Conservation (phyloP, 2,329 filamentous ascomycete genomes). For the Pestalotiopsis sp. region DNA sequence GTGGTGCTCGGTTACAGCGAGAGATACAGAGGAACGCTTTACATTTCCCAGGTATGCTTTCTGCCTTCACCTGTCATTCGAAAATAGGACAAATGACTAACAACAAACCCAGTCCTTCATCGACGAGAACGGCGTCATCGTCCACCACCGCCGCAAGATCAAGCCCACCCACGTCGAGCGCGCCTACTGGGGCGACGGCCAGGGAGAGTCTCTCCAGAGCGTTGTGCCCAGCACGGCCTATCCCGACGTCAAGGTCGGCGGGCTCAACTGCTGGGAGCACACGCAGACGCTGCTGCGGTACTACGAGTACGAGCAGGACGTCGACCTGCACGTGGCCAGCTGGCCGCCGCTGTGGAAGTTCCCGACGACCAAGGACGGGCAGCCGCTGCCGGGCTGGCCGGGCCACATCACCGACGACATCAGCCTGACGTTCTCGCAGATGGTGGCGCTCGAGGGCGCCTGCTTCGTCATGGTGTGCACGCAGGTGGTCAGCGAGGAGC, state of each 20-base stretch:
- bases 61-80: not conserved
- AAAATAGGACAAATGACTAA: not conserved
- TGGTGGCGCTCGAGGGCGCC: not conserved
- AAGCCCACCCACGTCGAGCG: slow-evolving; percentile 54
- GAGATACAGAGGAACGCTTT: slow-evolving; percentile 37
- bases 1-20: slow-evolving; percentile 54
- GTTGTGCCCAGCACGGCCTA: slow-evolving; percentile 44
- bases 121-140: slow-evolving; percentile 45
- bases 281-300: slow-evolving; percentile 48
- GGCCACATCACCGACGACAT: not conserved
- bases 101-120: slow-evolving; percentile 49
- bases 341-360: slow-evolving; percentile 24
- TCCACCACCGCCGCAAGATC: slow-evolving; percentile 51
- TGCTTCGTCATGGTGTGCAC: not conserved
- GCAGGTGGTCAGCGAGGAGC: not conserved
- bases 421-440: not conserved
- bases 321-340: slow-evolving; percentile 36
- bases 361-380: not conserved
- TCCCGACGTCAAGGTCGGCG: slow-evolving; percentile 53
- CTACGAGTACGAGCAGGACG: slow-evolving; percentile 37
- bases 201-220: slow-evolving; percentile 55
- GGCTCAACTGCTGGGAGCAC: slow-evolving; percentile 47
- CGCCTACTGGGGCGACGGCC: slow-evolving; percentile 56
- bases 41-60: slow-evolving; percentile 28
- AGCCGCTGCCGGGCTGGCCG: not conserved